Evolutionary conservation across 2,329 filamentous ascomycete genomes (phyloP), one percentile per base, ranked within the genome.

Genomic region (Calonectria henricotiae): DNA sequence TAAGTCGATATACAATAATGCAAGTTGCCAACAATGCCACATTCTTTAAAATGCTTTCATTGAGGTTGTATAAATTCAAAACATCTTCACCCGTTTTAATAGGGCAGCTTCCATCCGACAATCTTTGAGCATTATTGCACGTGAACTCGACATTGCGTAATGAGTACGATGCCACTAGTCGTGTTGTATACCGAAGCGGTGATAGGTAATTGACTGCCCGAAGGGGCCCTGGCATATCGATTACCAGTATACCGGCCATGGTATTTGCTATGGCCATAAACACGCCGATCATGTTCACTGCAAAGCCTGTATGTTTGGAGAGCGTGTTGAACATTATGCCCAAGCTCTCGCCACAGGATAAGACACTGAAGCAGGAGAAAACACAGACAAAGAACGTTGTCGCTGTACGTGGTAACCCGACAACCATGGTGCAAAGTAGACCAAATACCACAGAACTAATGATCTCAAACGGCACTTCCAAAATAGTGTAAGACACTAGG

Each of bases 301-400:
- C 91, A 79, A 94, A 94, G 4, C 92, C 92, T 0, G 91, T 92
- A 77, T 94, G 92, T 37, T 78, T 80, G 80, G 94, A 93, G 8
- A 94, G 82, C 1, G 92, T 94, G 82, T 93, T 94, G 84, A 94
- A 94, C 82, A 93, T 89, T 76, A 95, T 94, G 1, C 92, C 92
- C 1, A 94, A 78, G 68, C 89, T 92, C 83, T 94, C 92, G 35
- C 92, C 92, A 78, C 91, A 93, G 70, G 85, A 91, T 20, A 93
- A 90, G 65, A 94, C 89, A 76, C 89, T 91, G 78, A 94, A 94
- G 73, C 89, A 90, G 76, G 90, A 89, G 81, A 91, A 93, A 1
- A 88, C 85, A 67, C 87, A 85, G 41, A 92, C 86, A 74, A 93
- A 92, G 79, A 91, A 92, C 79, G 93, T 89, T 71, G 86, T 82